Conservation (phyloP, 805 yeast genomes). For the Kockiozyma suomiensis region DNA sequence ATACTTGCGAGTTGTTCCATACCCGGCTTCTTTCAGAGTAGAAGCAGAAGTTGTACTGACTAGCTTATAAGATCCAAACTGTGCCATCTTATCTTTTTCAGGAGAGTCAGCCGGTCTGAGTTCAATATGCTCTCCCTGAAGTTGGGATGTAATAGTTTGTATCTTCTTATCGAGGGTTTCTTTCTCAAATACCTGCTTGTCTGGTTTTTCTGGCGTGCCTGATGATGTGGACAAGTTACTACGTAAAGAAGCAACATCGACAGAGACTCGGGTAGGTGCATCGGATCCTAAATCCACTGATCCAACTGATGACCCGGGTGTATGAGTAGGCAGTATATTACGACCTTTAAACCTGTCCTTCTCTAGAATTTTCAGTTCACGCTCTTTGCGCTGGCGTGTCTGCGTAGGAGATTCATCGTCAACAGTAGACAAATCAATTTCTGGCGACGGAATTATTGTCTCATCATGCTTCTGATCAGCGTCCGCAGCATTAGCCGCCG, state of each 20-base stretch:
- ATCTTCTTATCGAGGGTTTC: constrained; percentile 28
- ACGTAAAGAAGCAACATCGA: constrained; percentile 26
- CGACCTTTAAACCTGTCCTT: constrained; percentile 22
- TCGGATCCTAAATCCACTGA: constrained; percentile 13
- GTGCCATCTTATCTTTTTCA: not conserved
- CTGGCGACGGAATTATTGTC: not conserved
- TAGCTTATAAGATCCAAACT: constrained; percentile 9
- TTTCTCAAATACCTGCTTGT: constrained; percentile 5
- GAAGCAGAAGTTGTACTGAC: constrained; percentile 12
- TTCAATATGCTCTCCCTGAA: constrained; percentile 5
- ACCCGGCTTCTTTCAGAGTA: constrained; percentile 27
- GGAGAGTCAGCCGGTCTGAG: constrained; percentile 14
- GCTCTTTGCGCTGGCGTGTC: constrained; percentile 7
- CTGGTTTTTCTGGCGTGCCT: constrained; percentile 2
- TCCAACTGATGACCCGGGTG: constrained; percentile 1
- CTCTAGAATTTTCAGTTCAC: constrained; percentile 2
- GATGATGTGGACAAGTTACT: constrained; percentile 14
- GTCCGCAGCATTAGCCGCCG: constrained; percentile 11
- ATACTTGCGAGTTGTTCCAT: constrained; percentile 35
- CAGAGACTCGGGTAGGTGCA: constrained; percentile 24
- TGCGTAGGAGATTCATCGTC: constrained; percentile 19
- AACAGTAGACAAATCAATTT: constrained; percentile 2
- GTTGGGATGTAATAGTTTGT: constrained; percentile 14
- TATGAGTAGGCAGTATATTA: constrained; percentile 5
- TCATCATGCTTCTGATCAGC: not conserved